Evolutionary conservation across 2,329 filamentous ascomycete species (phyloP), one percentile per base, ranked within the genome.

Genomic region (Rhinocladiella mackenziei): DNA sequence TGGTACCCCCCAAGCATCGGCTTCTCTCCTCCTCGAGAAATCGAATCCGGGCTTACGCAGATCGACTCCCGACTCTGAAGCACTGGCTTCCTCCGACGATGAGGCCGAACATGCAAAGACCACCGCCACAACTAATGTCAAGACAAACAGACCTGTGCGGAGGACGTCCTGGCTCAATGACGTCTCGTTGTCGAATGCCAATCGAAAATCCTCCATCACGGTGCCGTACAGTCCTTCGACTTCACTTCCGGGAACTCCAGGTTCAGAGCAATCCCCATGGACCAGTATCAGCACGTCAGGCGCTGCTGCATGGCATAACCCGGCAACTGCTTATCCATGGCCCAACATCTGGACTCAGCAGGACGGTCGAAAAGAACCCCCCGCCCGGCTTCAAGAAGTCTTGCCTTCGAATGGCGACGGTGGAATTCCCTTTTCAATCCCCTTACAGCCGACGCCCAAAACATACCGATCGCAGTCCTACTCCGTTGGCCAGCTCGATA

Each of bases 381-480:
- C 86, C 1, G 76, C 81, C n/a, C 75, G 84, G 44, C 69, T 89
- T 44, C 78, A 80, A 13, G 86, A 89, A 61, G 83, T 89, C 2
- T 67, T 88, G 7, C 89, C 84, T 13, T 84, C 85, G 7, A 52
- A 48, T 38, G 69, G 66, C 22, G 76, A 91, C 51, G 66, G 72
- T 6, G 61, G 70, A 5, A 85, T 94, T 41, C 86, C 88, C 1
- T 94, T 94, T 59, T 77, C 86, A 5, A 94, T 94, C 55, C 89
- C 89, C 3, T 73, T 94, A 14, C 86, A 94, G 52, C 89, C 91
- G 1, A 92, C 87, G 0, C 86, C 86, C 1, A 97, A 97, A 65
- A 89, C 87, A 1, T 92, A 94, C 58, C 83, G 92, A 31, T 98
- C 92, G 4, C 88, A 96, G 65, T 97, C 92, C 3, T 97, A 97